These are phyloP conservation scores for Ganoderma leucocontextum DNA, from an alignment of 1,284 basidiomycete genomes.

Conservation along the genomic window DNA sequence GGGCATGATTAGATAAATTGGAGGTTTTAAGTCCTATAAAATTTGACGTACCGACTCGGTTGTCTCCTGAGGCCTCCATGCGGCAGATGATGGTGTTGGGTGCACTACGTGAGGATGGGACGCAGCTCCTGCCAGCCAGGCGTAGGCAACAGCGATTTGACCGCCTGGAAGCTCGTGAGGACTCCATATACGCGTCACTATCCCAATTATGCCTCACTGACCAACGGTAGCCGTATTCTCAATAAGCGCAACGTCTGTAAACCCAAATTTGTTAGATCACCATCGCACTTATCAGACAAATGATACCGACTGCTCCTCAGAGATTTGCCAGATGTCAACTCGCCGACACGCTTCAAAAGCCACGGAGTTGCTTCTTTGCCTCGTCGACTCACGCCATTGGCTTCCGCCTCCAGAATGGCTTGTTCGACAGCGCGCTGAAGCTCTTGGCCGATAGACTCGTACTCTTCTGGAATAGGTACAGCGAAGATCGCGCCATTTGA, in stretches of 20 bases:
- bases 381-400: conserved; percentile 79
- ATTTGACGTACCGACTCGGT: conserved; percentile 4
- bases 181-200: background rate
- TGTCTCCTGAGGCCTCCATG: background rate
- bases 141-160: conserved; percentile 83
- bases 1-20: background rate
- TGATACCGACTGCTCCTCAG: conserved; percentile 69
- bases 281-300: background rate
- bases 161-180: conserved; percentile 56
- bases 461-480: conserved; percentile 88
- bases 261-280: background rate
- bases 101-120: conserved; percentile 27
- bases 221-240: conserved; percentile 93
- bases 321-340: conserved; percentile 83
- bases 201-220: conserved; percentile 41
- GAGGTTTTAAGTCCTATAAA: background rate
- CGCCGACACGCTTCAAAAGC: conserved; percentile 86
- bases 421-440: conserved; percentile 88
- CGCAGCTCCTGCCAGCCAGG: conserved; percentile 53
- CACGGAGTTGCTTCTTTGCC: conserved; percentile 98
- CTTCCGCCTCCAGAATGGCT: conserved; percentile 86
- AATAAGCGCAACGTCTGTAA: conserved; percentile 85
- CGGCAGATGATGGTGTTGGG: background rate
- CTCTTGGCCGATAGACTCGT: conserved; percentile 69
- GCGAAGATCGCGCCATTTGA: conserved; percentile 84